A percentile compares a stretch with the other conserved stretches of the same genome.
Conservation (phyloP, 495 filamentous ascomycete species). For the Daldinia bambusicola region DNA sequence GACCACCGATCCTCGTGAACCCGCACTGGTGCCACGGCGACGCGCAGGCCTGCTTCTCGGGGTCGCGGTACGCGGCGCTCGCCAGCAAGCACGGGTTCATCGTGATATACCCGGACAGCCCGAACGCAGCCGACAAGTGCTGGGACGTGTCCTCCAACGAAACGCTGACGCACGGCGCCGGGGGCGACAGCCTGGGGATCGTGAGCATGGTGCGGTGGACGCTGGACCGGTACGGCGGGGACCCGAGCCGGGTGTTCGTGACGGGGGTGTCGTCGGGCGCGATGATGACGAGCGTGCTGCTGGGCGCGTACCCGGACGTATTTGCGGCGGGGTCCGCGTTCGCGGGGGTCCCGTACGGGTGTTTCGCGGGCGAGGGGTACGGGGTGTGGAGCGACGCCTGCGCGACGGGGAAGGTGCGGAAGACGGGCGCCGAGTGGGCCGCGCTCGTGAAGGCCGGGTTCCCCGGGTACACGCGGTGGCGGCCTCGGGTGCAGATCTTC, state of each 20-base stretch:
- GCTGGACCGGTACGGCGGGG: conserved; percentile 55
- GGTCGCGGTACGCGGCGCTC: conserved; percentile 57
- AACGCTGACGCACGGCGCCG: conserved; percentile 66
- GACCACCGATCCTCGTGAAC: conserved; percentile 65
- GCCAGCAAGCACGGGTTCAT: conserved; percentile 63
- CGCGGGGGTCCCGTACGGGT: conserved; percentile 69
- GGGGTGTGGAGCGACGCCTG: conserved; percentile 60
- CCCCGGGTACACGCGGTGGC: conserved; percentile 59
- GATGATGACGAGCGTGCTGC: conserved; percentile 61
- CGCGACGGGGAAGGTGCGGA: conserved; percentile 54
- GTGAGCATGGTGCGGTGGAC: conserved; percentile 69
- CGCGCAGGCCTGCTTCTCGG: conserved; percentile 48
- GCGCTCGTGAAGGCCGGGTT: conserved; percentile 58
- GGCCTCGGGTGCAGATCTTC: conserved; percentile 66
- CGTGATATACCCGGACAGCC: conserved; percentile 65
- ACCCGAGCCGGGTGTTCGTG: conserved; percentile 59
- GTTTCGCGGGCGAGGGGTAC: conserved; percentile 61
- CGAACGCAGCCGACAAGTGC: conserved; percentile 58
- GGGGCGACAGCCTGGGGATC: conserved; percentile 67
- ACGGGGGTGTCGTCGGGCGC: conserved; percentile 61
- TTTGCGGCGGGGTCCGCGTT: conserved; percentile 62
- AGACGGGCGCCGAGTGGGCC: conserved; percentile 57
- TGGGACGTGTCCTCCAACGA: conserved; percentile 69
- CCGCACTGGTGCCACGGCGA: conserved; percentile 64
- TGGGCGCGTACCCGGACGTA: conserved; percentile 54